Conservation (phyloP, 2,329 filamentous ascomycete species). For the Akanthomyces lecanii region DNA sequence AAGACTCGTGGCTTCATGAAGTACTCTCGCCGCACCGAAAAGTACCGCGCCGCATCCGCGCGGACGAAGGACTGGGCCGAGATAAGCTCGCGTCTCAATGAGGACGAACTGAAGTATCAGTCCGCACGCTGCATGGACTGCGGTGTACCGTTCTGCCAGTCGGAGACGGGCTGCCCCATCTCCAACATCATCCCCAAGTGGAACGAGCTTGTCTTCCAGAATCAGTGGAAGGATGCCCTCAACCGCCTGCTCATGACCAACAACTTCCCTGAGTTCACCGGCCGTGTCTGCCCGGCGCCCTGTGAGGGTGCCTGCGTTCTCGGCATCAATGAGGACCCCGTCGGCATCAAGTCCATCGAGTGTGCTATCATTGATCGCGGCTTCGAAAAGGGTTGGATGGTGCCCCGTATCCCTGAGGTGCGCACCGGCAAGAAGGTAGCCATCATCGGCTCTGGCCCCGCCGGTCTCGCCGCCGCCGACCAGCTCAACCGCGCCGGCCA, state of each 20-base stretch:
- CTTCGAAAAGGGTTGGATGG: slow-evolving; percentile 98
- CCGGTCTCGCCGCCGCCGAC: slow-evolving; percentile 85
- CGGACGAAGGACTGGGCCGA: slow-evolving; percentile 92
- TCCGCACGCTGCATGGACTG: slow-evolving; percentile 98
- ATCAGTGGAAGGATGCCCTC: slow-evolving; percentile 86
- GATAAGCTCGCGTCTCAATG: slow-evolving; percentile 78
- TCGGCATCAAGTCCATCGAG: slow-evolving; percentile 97
- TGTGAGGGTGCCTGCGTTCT: slow-evolving; percentile 95
- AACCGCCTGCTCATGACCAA: slow-evolving; percentile 93
- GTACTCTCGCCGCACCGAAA: slow-evolving; percentile 87
- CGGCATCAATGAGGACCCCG: slow-evolving; percentile 93
- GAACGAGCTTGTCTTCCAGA: slow-evolving; percentile 76
- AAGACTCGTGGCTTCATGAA: slow-evolving; percentile 98
- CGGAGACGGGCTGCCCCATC: slow-evolving; percentile 91
- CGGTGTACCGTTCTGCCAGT: slow-evolving; percentile 96
- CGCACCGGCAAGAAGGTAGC: slow-evolving; percentile 87
- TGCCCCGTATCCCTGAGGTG: slow-evolving; percentile 70
- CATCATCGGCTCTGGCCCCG: slow-evolving; percentile 86
- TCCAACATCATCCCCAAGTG: slow-evolving; percentile 97
- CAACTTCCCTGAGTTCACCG: slow-evolving; percentile 98
- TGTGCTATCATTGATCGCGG: slow-evolving; percentile 97
- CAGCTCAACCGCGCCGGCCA: slow-evolving; percentile 94
- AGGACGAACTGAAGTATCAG: slow-evolving; percentile 96
- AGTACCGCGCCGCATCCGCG: slow-evolving; percentile 81
- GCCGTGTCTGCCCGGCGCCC: slow-evolving; percentile 92